Percentiles rank a stretch among this genome's conserved stretches.
These are phyloP conservation scores for Salvia rosmarinus DNA, from an alignment of 257 asterid species.

Conservation along the genomic window DNA sequence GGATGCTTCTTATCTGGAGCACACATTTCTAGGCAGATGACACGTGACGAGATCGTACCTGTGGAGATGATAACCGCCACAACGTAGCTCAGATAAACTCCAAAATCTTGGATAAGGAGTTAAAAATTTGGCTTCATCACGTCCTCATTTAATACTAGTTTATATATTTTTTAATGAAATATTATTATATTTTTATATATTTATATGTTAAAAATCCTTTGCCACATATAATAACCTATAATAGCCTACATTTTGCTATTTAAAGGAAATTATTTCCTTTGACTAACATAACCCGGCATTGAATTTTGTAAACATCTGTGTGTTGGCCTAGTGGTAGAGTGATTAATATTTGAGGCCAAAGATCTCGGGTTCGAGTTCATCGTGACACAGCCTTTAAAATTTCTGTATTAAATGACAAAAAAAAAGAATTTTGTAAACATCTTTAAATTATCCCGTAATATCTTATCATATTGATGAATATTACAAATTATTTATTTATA, in stretches of 20 bases:
- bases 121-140: constrained; percentile 23
- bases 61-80: constrained; percentile 32
- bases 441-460: not conserved
- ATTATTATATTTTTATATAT: no score
- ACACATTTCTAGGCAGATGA: constrained; percentile 19
- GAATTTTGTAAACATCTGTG: not conserved
- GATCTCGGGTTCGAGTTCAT: no score
- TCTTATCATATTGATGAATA: not conserved
- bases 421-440: not conserved
- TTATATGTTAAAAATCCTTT: not conserved
- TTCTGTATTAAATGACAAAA: no score
- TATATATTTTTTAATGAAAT: not conserved
- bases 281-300: not conserved
- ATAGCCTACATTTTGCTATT: not conserved
- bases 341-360: no score
- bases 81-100: constrained; percentile 43
- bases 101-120: constrained; percentile 42
- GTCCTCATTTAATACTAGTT: constrained; percentile 27
- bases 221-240: not conserved
- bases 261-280: not conserved
- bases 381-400: no score
- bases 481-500: not conserved
- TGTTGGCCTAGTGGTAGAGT: no score
- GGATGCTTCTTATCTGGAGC: constrained; percentile 22
- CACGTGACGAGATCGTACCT: constrained; percentile 39